Evolutionary conservation across 2,329 filamentous ascomycete species (phyloP), one percentile per base, ranked within the genome.

Genomic region (Trichoderma sp.): DNA sequence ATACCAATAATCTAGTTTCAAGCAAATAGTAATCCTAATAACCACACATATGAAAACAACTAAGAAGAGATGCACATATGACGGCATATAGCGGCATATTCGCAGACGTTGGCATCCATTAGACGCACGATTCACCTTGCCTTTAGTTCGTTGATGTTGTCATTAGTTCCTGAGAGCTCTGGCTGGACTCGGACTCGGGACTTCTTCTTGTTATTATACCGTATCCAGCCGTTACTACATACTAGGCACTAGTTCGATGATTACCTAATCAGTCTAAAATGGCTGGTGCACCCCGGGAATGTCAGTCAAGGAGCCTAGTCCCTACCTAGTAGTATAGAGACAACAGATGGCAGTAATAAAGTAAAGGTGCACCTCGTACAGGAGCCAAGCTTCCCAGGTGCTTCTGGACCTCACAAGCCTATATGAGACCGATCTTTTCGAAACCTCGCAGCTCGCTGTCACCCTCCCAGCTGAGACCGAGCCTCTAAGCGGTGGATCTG

Each of bases 191-290:
- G 7, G 5, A 30, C 28, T 3, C 28, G 28, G 28, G 7, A 6
- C 28, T 28, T 28, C 5, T 28, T 28, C 3, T 28, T 28, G 7
- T 28, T 28, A 4, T 28, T 28, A 24, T 24, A 24, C 21, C 21
- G 21, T 24, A 24, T 24, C 21, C 21, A 24, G 21, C 3, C 21
- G 2, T 24, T 24, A 24, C 21, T 24, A 24, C 2, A 3, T 24
- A 24, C 2, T 12, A 10, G 7, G 7, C 10, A 12, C 30, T 34
- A 34, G 30, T 48, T 41, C 3, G 28, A 28, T 21, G 56, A 44
- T 59, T 59, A 59, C 50, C 39, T 59, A 59, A 59, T 59, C 44
- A 59, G 17, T 48, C 44, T 50, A 50, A 50, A 39, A 48, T 34
- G 12, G 12, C 28, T 24, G 56, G 56, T 47, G 44, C 56, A 59